A percentile compares a stretch with the other conserved stretches of the same genome.
phyloP scores from a whole-genome alignment of 2,329 filamentous ascomycete genomes.

The Aureobasidium zeae region DNA sequence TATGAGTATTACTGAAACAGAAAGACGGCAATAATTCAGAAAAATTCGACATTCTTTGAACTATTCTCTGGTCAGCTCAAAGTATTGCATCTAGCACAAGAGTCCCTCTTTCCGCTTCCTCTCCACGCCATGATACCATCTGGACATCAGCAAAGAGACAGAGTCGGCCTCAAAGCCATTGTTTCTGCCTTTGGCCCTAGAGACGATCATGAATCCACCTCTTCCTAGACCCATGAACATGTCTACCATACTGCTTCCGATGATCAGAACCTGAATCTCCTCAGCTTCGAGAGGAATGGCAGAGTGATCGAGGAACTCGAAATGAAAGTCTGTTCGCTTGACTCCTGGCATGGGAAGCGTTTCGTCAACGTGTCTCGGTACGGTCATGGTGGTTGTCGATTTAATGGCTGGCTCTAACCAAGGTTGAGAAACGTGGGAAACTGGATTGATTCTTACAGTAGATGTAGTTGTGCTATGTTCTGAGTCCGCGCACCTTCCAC shows the following conservation, averaged over 20 bases:
- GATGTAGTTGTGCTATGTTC: too few species aligned
- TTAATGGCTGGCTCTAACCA: too few species aligned
- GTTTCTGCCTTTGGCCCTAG: conserved; percentile 16
- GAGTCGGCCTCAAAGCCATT: conserved; percentile 7
- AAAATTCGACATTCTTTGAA: too few species aligned
- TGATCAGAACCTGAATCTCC: conserved; percentile 19
- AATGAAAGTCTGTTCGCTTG: not conserved
- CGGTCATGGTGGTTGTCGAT: not conserved
- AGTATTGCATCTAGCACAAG: too few species aligned
- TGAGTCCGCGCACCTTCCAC: too few species aligned
- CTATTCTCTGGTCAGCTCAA: too few species aligned
- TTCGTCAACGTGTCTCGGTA: conserved; percentile 10
- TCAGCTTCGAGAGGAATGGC: not conserved
- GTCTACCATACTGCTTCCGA: conserved; percentile 21
- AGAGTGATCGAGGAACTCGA: not conserved
- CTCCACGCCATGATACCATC: not conserved
- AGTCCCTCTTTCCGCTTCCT: not conserved
- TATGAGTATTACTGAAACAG: too few species aligned
- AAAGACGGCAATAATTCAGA: too few species aligned
- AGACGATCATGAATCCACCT: conserved; percentile 21
- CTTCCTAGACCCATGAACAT: conserved; percentile 20
- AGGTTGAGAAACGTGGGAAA: too few species aligned
- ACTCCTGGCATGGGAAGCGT: conserved; percentile 8
- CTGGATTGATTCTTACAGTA: too few species aligned
- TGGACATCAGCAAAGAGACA: not conserved